These are phyloP conservation scores for Ceriops zippeliana DNA, from an alignment of 345 rosid genomes.

Conservation along the genomic window DNA sequence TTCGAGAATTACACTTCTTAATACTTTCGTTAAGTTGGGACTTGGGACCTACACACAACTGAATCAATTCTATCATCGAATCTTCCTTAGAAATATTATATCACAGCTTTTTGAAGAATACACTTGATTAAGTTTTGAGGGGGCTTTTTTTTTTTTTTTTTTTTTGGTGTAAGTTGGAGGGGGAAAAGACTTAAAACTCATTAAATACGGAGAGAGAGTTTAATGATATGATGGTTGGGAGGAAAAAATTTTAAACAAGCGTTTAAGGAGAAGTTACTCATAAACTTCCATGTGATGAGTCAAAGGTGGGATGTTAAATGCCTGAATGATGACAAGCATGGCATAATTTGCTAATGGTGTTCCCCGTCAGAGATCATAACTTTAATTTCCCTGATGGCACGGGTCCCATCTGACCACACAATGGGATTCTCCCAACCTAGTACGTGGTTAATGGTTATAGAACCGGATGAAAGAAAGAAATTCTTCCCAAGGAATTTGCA, in stretches of 20 bases:
- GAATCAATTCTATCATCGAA: too few relatives aligned
- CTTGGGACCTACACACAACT: too few relatives aligned
- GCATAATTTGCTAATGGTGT: not conserved
- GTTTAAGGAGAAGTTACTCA: not conserved
- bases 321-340: not conserved
- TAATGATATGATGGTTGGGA: not conserved
- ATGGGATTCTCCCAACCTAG: too few relatives aligned
- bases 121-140: not conserved
- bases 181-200: not conserved
- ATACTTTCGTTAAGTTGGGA: too few relatives aligned
- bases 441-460: too few relatives aligned
- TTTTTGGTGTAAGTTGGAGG: too few relatives aligned
- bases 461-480: too few relatives aligned
- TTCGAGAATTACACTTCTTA: too few relatives aligned
- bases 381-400: too few relatives aligned
- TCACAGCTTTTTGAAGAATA: not conserved
- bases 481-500: too few relatives aligned
- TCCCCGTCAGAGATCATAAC: not conserved
- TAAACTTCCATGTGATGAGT: not conserved
- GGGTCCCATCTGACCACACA: too few relatives aligned
- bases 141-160: not conserved
- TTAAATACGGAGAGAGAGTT: not conserved
- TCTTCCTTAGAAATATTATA: too few relatives aligned
- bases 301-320: not conserved
- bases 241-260: not conserved